Base-by-base conservation (phyloP, 1,139 yeast species). In the Geotrichum europaeum region DNA sequence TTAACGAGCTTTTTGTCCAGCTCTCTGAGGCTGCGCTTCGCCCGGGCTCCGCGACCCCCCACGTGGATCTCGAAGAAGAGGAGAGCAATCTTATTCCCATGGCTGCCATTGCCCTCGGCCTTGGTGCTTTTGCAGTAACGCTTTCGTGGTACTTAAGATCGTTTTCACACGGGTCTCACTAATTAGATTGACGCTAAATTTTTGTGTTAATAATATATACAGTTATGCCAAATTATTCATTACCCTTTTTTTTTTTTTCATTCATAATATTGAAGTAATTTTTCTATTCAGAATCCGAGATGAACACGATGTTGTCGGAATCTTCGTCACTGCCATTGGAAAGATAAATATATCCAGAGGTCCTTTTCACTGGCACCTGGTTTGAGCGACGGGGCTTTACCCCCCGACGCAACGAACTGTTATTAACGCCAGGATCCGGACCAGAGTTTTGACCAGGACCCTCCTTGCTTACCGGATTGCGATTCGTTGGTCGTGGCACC, bases 21-120 rank as follows among this genome's bases (percentile, higher is more conserved):
- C 74, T 94, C 49, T 96, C 92, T 0, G 96, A 90, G 68, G 96
- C 96, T 0, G 96, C 98, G 0, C 83, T 86, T 64, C 76, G 76
- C 50, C 98, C 99, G 0, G 82, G 84, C 53, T 73, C 80, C 13
- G 88, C 90, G 3, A 92, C 98, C 0, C 96, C 97, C 0, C 88
- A 89, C 0, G 76, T 89, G 34, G 92, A 87, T 55, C 85, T 84
- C 2, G 94, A 87, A 56, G 84, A 84, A 0, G 84, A 84, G 43
- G 73, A 78, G 2, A 77, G 78, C 70, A 78, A 66, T 69, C 74
- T 70, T 78, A 79, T 66, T 71, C 84, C 74, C 71, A 83, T 66
- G 53, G 18, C 60, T 2, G 54, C 51, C 68, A 73, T 67, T 60
- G 53, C 70, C 2, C 69, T 66, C 0, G 67, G 65, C 15, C 22